phyloP scores from a whole-genome alignment of 257 asterid species.

The Paulownia fortunei region DNA sequence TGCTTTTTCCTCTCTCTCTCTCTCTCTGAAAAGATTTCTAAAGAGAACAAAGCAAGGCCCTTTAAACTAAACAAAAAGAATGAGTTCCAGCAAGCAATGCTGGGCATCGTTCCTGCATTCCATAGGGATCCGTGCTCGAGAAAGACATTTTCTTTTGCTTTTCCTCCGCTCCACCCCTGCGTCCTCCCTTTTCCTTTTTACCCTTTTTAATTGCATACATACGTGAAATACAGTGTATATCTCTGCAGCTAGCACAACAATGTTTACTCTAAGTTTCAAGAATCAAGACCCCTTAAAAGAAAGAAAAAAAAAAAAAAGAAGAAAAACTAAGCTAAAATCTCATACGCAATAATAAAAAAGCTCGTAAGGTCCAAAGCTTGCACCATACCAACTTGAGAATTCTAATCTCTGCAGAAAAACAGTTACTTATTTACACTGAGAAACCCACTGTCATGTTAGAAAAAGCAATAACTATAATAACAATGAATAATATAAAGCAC shows the following conservation, averaged over 20 bases:
- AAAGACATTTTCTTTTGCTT: constrained; percentile 92
- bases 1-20: constrained; percentile 30
- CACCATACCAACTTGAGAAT: too few relatives aligned
- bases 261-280: not conserved
- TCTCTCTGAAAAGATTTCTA: constrained; percentile 55
- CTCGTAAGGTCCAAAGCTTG: not conserved
- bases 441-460: not conserved
- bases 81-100: constrained; percentile 89
- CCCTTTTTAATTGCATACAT: constrained; percentile 35
- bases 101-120: constrained; percentile 81
- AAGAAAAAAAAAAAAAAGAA: too few relatives aligned
- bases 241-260: not conserved
- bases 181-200: constrained; percentile 27
- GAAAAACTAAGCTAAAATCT: not conserved
- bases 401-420: not conserved
- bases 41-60: constrained; percentile 64
- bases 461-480: not conserved
- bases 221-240: not conserved
- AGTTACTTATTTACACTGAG: constrained; percentile 7
- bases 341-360: not conserved
- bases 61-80: constrained; percentile 94
- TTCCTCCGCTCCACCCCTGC: constrained; percentile 42
- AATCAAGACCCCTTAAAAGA: not conserved
- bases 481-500: constrained; percentile 16
- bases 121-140: constrained; percentile 95